Conservation (phyloP, 441 rosid genomes). For the Syzygium syzygioides region DNA sequence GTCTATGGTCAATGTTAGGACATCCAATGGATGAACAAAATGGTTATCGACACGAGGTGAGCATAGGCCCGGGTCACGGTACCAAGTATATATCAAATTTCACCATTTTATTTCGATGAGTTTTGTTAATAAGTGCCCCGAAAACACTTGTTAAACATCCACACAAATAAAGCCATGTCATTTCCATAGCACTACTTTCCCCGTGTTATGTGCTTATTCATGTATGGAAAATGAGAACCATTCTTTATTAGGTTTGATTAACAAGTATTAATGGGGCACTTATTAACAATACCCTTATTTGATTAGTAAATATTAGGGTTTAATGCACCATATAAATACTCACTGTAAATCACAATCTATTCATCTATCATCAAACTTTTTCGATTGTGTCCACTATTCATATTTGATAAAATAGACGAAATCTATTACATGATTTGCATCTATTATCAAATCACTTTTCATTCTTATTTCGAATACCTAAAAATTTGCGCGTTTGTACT, state of each 20-base stretch:
- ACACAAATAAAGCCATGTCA: not conserved
- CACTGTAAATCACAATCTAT: no score
- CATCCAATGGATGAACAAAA: not conserved
- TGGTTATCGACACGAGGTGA: not conserved
- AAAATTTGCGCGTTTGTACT: not conserved
- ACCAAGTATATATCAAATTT: not conserved
- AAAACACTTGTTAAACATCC: not conserved
- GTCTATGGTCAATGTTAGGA: not conserved
- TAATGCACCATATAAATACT: not conserved
- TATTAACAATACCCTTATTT: not conserved
- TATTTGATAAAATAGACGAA: not conserved
- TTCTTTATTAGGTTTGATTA: not conserved
- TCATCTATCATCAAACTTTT: not conserved
- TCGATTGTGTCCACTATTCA: not conserved
- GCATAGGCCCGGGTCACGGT: not conserved
- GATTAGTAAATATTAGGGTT: not conserved
- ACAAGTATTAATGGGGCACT: not conserved
- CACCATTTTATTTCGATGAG: not conserved
- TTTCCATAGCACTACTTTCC: not conserved
- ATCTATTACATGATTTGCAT: not conserved
- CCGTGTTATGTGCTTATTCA: not conserved
- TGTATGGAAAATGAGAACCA: not conserved
- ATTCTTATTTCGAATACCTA: not conserved
- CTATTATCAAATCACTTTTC: not conserved
- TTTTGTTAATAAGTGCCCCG: not conserved